A percentile compares a stretch with the other conserved stretches of the same genome.
Evolutionary conservation across 2,329 filamentous ascomycete species (phyloP).

Genomic region (Nannizzia gypsea): DNA sequence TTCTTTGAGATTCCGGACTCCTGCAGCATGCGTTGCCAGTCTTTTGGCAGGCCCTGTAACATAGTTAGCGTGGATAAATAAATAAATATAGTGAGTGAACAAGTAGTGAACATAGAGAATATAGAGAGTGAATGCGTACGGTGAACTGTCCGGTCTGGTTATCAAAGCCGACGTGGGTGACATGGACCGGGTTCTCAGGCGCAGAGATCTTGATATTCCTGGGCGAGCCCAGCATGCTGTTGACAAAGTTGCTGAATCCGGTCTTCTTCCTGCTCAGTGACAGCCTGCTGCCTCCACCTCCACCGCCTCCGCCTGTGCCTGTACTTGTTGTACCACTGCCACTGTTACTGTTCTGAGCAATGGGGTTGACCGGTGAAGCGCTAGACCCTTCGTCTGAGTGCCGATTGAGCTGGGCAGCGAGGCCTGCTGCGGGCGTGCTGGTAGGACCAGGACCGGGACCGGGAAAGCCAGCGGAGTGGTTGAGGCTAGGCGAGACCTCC

Average conservation of each 20-base stretch:
- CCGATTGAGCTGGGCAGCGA: conserved; percentile 47
- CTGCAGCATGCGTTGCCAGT: conserved; percentile 93
- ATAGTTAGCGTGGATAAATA: neutral
- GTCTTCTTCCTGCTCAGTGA: conserved; percentile 62
- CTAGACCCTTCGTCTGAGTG: conserved; percentile 59
- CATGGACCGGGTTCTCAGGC: conserved; percentile 92
- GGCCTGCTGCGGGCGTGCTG: conserved; percentile 33
- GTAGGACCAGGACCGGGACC: conserved; percentile 46
- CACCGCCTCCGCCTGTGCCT: too few species aligned
- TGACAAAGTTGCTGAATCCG: conserved; percentile 79
- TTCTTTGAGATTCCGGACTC: conserved; percentile 94
- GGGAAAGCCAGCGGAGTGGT: conserved; percentile 57
- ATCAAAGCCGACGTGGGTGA: conserved; percentile 96
- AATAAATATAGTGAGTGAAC: too few species aligned
- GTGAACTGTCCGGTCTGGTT: conserved; percentile 94
- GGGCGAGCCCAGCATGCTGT: conserved; percentile 69
- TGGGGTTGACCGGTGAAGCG: neutral
- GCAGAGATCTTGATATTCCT: conserved; percentile 92
- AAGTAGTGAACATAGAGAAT: too few species aligned
- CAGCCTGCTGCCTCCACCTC: conserved; percentile 45
- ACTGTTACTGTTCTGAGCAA: neutral
- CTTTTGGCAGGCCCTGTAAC: conserved; percentile 74
- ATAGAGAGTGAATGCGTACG: conserved; percentile 40
- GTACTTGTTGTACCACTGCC: too few species aligned
- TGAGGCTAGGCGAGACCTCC: conserved; percentile 41